Conservation (phyloP, 179 eudicot genomes). For the Vitellaria paradoxa region DNA sequence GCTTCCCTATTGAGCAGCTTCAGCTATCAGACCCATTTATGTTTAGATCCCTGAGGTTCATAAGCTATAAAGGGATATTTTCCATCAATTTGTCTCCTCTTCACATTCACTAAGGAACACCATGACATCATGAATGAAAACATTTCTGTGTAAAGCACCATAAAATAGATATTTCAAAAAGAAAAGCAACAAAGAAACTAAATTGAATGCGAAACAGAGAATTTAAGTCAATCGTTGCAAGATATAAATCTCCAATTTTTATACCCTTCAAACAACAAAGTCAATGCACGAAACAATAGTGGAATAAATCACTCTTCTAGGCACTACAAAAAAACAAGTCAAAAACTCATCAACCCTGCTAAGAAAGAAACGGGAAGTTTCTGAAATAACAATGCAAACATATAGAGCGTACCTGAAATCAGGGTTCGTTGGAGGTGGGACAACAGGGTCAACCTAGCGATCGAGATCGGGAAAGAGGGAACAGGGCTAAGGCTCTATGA, state of each 20-base stretch:
- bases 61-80: too few relatives aligned
- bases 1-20: background rate
- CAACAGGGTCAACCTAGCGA: background rate
- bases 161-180: background rate
- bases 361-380: background rate
- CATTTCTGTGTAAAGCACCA: background rate
- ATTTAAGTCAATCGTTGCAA: background rate
- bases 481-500: background rate
- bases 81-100: background rate
- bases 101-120: background rate
- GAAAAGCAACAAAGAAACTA: background rate
- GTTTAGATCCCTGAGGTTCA: background rate
- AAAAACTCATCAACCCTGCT: background rate
- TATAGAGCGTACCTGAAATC: background rate
- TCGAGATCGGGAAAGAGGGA: background rate
- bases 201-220: background rate
- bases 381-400: background rate
- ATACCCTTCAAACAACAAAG: background rate
- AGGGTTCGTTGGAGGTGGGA: slow-evolving; percentile 7
- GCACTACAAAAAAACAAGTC: background rate
- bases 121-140: background rate
- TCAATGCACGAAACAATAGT: background rate
- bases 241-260: background rate
- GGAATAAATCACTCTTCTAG: background rate
- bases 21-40: background rate